phyloP scores from a whole-genome alignment of 2,329 filamentous ascomycete genomes.

The Neobulgaria alba region DNA sequence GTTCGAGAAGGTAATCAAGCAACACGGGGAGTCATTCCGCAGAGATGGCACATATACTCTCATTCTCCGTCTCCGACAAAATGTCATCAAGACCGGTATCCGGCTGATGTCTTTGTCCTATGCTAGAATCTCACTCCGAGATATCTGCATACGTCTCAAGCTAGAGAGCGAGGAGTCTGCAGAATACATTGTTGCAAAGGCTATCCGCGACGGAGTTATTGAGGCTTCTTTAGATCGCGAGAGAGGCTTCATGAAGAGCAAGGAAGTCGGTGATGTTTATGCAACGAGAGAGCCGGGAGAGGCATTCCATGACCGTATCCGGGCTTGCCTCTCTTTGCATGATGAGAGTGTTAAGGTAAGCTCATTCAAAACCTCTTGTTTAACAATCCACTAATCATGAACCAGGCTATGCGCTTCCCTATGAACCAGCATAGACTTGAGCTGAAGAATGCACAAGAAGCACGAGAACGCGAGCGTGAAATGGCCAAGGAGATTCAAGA shows the following conservation, averaged over 20 bases:
- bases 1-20: slow-evolving; percentile 79
- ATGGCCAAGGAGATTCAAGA: slow-evolving; percentile 99
- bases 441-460: slow-evolving; percentile 96
- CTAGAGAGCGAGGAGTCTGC: slow-evolving; percentile 94
- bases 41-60: slow-evolving; percentile 92
- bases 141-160: slow-evolving; percentile 93
- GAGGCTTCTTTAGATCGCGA: slow-evolving; percentile 92
- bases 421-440: slow-evolving; percentile 99
- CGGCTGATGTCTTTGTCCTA: slow-evolving; percentile 99
- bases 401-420: slow-evolving; percentile 91
- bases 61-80: slow-evolving; percentile 89
- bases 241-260: slow-evolving; percentile 96
- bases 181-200: slow-evolving; percentile 98
- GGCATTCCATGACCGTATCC: slow-evolving; percentile 94
- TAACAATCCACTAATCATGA: too few species aligned
- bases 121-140: slow-evolving; percentile 90
- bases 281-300: slow-evolving; percentile 92
- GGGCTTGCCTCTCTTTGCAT: slow-evolving; percentile 81
- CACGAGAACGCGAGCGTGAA: slow-evolving; percentile 91
- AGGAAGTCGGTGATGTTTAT: slow-evolving; percentile 92
- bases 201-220: slow-evolving; percentile 93
- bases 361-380: too few species aligned
- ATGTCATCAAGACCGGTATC: slow-evolving; percentile 98
- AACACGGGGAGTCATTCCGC: slow-evolving; percentile 77
- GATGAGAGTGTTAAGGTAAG: slow-evolving; percentile 96